Conservation (phyloP, 768 basidiomycete species). For the Phanerodontia chrysosporium region DNA sequence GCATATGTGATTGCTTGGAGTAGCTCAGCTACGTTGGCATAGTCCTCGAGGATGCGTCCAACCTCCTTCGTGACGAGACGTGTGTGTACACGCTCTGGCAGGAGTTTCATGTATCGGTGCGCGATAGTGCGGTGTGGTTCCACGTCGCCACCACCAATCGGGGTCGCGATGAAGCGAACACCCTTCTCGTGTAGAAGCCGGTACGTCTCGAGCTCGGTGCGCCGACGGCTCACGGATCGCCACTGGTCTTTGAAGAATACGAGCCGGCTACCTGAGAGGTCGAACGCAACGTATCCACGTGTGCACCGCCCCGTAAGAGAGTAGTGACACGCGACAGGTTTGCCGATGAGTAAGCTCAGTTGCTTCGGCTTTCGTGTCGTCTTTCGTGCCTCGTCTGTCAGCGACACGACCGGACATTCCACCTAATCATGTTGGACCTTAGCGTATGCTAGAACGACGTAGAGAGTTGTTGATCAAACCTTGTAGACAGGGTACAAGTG, state of each 20-base stretch:
- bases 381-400: neutral
- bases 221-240: neutral
- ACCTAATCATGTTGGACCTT: too few relatives aligned
- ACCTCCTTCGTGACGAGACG: neutral
- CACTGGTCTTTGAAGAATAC: constrained; percentile 5
- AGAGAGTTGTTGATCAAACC: neutral
- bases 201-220: neutral
- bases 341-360: constrained; percentile 3
- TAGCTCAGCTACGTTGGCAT: neutral
- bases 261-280: constrained; percentile 13
- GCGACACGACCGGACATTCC: neutral
- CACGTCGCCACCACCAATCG: constrained; percentile 1
- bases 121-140: neutral
- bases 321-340: neutral
- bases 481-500: neutral
- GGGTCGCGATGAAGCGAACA: neutral
- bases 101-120: neutral
- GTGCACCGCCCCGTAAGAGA: constrained; percentile 19
- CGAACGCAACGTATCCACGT: constrained; percentile 20
- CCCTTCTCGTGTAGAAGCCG: neutral
- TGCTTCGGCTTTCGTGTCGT: neutral
- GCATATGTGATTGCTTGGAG: neutral
- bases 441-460: neutral
- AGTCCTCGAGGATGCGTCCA: neutral
- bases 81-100: neutral